Conservation (phyloP, 768 basidiomycete species). For the Lactifluus subvellereus region DNA sequence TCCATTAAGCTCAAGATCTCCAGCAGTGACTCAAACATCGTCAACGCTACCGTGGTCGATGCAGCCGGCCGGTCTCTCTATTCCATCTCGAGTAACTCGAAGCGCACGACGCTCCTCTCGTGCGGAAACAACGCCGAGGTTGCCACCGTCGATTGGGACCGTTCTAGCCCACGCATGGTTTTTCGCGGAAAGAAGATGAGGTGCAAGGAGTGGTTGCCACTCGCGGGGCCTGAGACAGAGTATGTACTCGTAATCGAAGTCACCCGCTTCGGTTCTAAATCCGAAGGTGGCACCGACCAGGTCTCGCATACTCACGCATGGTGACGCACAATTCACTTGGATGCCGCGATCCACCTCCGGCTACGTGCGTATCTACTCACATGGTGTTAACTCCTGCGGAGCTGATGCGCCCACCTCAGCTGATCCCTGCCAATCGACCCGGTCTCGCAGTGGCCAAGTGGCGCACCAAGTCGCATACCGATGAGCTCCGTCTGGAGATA, state of each 20-base stretch:
- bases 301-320: conserved; percentile 9
- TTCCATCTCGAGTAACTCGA: conserved; percentile 3
- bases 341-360: background rate
- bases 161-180: conserved; percentile 13
- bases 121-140: background rate
- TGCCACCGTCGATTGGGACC: conserved; percentile 16
- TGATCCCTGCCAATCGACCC: conserved; percentile 13
- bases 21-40: background rate
- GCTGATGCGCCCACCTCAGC: background rate
- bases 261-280: background rate
- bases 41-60: conserved; percentile 3
- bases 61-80: conserved; percentile 3
- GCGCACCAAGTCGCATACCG: conserved; percentile 3
- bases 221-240: conserved; percentile 15
- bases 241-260: background rate
- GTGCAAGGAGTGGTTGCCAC: conserved; percentile 19
- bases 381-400: background rate
- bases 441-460: conserved; percentile 17
- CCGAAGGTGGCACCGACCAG: background rate
- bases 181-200: conserved; percentile 11
- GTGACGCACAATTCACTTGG: conserved; percentile 12
- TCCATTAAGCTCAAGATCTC: conserved; percentile 14
- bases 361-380: conserved; percentile 1
- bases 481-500: conserved; percentile 11
- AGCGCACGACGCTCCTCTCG: conserved; percentile 4